Conservation (phyloP, 2,329 filamentous ascomycete genomes). For the Pezicula carpinea region DNA sequence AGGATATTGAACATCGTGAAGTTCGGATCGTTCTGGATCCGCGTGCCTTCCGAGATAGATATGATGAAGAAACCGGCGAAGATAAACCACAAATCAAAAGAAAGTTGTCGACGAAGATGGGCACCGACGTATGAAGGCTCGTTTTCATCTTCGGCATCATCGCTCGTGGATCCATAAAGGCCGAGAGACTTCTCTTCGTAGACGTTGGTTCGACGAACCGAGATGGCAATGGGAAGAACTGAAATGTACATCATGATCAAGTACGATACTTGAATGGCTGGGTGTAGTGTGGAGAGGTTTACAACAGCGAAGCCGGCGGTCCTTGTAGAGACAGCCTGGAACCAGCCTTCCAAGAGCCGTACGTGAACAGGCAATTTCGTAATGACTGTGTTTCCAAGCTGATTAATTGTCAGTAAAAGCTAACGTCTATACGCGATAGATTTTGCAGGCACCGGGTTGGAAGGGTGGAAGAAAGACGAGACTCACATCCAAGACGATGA, state of each 20-base stretch:
- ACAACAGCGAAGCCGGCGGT: conserved; percentile 88
- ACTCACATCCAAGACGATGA: conserved; percentile 83
- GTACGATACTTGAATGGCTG: conserved; percentile 89
- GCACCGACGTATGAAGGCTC: conserved; percentile 79
- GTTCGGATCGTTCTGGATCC: conserved; percentile 56
- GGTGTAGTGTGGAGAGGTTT: conserved; percentile 72
- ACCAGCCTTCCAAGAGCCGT: conserved; percentile 79
- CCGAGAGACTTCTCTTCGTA: conserved; percentile 89
- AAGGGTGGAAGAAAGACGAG: neutral
- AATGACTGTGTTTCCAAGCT: conserved; percentile 70
- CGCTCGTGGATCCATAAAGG: conserved; percentile 54
- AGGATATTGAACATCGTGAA: conserved; percentile 68
- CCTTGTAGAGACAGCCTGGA: conserved; percentile 83
- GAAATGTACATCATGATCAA: conserved; percentile 99
- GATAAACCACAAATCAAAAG: conserved; percentile 97
- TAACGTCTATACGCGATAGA: neutral
- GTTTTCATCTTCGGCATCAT: conserved; percentile 45
- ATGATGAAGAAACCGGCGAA: conserved; percentile 92
- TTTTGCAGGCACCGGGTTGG: no score
- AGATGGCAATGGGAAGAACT: conserved; percentile 94
- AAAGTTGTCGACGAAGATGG: conserved; percentile 88
- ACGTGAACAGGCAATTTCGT: conserved; percentile 64
- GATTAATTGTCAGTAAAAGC: conserved; percentile 10
- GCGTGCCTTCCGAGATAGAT: conserved; percentile 75
- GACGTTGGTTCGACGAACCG: conserved; percentile 88